Evolutionary conservation across 345 rosid genomes (phyloP), one percentile per base, ranked within the genome.

Genomic region (Pistacia integerrima): DNA sequence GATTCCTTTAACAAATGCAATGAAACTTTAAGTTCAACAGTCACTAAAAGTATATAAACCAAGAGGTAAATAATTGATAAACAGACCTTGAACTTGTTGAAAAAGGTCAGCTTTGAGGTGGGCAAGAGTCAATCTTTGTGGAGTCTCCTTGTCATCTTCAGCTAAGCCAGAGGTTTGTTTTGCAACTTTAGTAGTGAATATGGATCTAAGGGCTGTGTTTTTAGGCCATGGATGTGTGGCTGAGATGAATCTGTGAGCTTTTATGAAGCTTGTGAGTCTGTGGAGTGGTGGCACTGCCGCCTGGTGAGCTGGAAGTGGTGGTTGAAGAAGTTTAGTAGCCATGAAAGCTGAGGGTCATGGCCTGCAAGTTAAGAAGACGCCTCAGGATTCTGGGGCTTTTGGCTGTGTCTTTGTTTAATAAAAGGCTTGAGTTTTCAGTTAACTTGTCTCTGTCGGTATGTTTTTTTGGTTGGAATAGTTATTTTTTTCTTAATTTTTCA

Each of bases 51-150:
- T 38, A 16, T 0, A 64, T 16, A 3, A 49, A 64, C 22, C 16
- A 44, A 70, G 52, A 11, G 4, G 4, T 13, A 33, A 76, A 71
- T 56, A 13, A 69, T 8, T 18, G 74, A 60, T 20, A 25, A 61
- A 38, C 69, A 73, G 65, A 91, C 96, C 96, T 79, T 86, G 51
- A 38, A 90, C 65, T 52, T 82, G 80, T 46, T 75, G 74, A 70
- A 81, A 82, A 78, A 90, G 88, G 10, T 90, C 76, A 60, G 80
- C 25, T 84, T 92, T 92, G 61, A 88, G 84, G 78, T 85, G 86
- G 12, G 77, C 3, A 59, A 74, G 52, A 70, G 84, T 74, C 63
- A 51, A 46, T 48, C 62, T 25, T 63, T 72, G 17, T 71, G 77
- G 17, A 28, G 8, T 16, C 25, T 64, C 17, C 64, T 77, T 70